A percentile compares a stretch with the other conserved stretches of the same genome.
These are phyloP conservation scores for Dendrothele bispora DNA, from an alignment of 768 basidiomycete species.

Conservation along the genomic window DNA sequence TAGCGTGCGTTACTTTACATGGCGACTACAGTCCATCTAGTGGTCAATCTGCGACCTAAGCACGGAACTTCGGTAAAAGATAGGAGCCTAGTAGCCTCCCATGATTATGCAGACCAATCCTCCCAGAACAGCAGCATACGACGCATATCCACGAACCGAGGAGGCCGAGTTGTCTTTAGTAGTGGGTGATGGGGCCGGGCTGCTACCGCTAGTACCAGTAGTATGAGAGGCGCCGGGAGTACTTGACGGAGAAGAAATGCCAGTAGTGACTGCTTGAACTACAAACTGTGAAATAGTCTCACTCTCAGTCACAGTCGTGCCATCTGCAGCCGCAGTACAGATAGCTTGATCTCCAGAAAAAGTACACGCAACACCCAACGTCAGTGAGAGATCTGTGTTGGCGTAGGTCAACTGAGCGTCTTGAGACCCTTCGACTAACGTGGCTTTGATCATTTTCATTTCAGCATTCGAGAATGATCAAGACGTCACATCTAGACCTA, in stretches of 20 bases:
- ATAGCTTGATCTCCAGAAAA: conserved; percentile 20
- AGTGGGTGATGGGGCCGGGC: not conserved
- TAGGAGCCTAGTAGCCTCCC: too few species aligned
- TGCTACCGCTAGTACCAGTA: not conserved
- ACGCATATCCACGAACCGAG: not conserved
- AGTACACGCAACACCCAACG: conserved; percentile 23
- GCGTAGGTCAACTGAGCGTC: conserved; percentile 39
- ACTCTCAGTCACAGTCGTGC: conserved; percentile 11
- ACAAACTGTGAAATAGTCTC: conserved; percentile 25
- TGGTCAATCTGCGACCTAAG: too few species aligned
- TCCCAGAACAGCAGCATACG: not conserved
- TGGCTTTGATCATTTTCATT: conserved; percentile 26
- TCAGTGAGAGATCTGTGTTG: conserved; percentile 11
- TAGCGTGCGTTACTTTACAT: too few species aligned
- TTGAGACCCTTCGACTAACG: conserved; percentile 42
- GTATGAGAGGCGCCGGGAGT: conserved; percentile 1
- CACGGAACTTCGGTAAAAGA: too few species aligned
- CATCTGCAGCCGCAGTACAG: conserved; percentile 21
- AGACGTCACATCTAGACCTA: conserved; percentile 18
- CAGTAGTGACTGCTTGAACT: conserved; percentile 17
- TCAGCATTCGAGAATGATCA: not conserved
- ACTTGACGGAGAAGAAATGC: too few species aligned
- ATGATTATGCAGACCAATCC: too few species aligned
- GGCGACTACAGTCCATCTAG: too few species aligned
- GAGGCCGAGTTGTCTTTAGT: not conserved